These are phyloP conservation scores for Aspergillus cavernicola DNA, from an alignment of 495 filamentous ascomycete species.

Conservation along the genomic window DNA sequence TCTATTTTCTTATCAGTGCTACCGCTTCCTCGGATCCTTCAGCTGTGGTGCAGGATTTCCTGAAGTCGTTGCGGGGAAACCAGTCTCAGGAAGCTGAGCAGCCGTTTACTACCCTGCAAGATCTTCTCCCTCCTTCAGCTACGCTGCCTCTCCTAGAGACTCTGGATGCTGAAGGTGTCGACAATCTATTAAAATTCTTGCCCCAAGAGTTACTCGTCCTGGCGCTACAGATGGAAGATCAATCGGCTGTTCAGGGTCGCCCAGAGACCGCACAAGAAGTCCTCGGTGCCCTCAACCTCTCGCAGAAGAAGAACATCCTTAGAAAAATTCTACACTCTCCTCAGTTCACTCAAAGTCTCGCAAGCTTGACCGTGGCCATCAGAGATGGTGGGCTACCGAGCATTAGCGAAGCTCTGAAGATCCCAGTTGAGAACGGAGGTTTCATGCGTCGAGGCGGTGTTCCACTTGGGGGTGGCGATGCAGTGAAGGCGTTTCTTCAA, in stretches of 20 bases:
- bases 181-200: constrained; percentile 71
- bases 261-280: constrained; percentile 65
- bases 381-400: constrained; percentile 89
- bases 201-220: constrained; percentile 71
- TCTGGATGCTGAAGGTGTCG: constrained; percentile 59
- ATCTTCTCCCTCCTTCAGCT: constrained; percentile 71
- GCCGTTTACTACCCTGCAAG: constrained; percentile 78
- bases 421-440: constrained; percentile 78
- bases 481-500: constrained; percentile 84
- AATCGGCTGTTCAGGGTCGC: constrained; percentile 58
- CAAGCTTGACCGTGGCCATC: constrained; percentile 79
- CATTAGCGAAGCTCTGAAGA: constrained; percentile 78
- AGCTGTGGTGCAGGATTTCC: constrained; percentile 74
- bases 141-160: constrained; percentile 75
- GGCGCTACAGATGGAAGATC: constrained; percentile 59
- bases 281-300: constrained; percentile 65
- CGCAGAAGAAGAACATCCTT: constrained; percentile 78
- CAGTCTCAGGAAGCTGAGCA: constrained; percentile 53
- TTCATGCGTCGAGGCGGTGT: constrained; percentile 66
- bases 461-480: constrained; percentile 83
- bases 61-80: constrained; percentile 72
- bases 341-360: constrained; percentile 83
- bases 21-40: constrained; percentile 52
- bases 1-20: constrained; percentile 30
- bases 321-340: constrained; percentile 82